phyloP scores from a whole-genome alignment of 2,329 filamentous ascomycete genomes.

The Paraphaeosphaeria minitans region DNA sequence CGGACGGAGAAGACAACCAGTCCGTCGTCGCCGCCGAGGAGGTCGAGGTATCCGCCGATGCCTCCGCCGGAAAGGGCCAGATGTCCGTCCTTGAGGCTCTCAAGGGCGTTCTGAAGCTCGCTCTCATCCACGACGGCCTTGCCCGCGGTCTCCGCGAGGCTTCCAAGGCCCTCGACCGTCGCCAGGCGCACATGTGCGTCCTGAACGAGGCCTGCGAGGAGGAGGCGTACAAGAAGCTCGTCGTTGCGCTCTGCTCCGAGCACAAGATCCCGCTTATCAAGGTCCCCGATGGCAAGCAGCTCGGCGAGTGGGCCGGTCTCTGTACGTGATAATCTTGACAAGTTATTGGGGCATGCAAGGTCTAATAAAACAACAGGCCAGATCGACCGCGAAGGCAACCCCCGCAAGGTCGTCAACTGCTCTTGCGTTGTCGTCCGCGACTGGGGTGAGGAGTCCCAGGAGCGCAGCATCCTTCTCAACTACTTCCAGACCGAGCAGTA shows the following conservation, averaged over 20 bases:
- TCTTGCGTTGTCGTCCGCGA: slow-evolving; percentile 99
- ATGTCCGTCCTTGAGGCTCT: slow-evolving; percentile 98
- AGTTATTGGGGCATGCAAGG: too few species aligned
- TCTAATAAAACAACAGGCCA: slow-evolving; percentile 67
- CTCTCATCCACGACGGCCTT: slow-evolving; percentile 99
- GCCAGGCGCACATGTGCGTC: slow-evolving; percentile 99
- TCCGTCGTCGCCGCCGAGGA: slow-evolving; percentile 78
- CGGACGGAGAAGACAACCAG: slow-evolving; percentile 99
- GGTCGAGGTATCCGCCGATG: slow-evolving; percentile 95
- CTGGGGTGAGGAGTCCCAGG: slow-evolving; percentile 99
- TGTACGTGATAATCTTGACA: slow-evolving; percentile 69
- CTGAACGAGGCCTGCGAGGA: slow-evolving; percentile 99
- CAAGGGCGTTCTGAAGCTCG: slow-evolving; percentile 98
- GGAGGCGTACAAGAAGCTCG: slow-evolving; percentile 99
- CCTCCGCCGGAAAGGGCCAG: slow-evolving; percentile 76
- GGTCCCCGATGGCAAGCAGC: slow-evolving; percentile 99
- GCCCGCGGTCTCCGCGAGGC: slow-evolving; percentile 98
- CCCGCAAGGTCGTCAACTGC: slow-evolving; percentile 99
- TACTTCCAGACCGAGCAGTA: slow-evolving; percentile 93
- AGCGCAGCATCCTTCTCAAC: slow-evolving; percentile 98
- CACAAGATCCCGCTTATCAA: slow-evolving; percentile 99
- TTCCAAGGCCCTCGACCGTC: slow-evolving; percentile 97
- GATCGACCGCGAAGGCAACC: slow-evolving; percentile 98
- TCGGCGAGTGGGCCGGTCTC: slow-evolving; percentile 99
- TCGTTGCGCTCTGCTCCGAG: slow-evolving; percentile 97